phyloP scores from a whole-genome alignment of 768 basidiomycete genomes.

The Leccinum obscurum region DNA sequence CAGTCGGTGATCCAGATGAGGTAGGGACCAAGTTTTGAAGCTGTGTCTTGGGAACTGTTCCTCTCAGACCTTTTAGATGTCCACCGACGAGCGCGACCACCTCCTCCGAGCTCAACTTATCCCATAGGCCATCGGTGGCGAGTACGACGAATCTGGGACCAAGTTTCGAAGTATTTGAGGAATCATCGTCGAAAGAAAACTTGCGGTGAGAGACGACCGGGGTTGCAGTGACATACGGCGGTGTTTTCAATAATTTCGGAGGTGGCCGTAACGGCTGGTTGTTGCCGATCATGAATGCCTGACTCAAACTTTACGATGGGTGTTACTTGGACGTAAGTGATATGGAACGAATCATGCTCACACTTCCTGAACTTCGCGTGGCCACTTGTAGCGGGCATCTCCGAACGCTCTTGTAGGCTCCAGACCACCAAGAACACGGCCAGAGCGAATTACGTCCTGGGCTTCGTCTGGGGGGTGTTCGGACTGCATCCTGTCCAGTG shows the following conservation, averaged over 20 bases:
- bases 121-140: slow-evolving; percentile 87
- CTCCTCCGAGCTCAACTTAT: slow-evolving; percentile 74
- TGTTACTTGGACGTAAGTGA: background rate
- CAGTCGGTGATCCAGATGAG: slow-evolving; percentile 46
- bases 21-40: slow-evolving; percentile 59
- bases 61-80: slow-evolving; percentile 70
- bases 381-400: slow-evolving; percentile 90
- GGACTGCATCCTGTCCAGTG: slow-evolving; percentile 57
- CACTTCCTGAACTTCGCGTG: slow-evolving; percentile 68
- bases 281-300: slow-evolving; percentile 68
- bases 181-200: slow-evolving; percentile 47
- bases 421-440: slow-evolving; percentile 83
- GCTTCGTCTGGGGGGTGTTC: slow-evolving; percentile 83
- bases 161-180: slow-evolving; percentile 22
- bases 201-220: slow-evolving; percentile 83
- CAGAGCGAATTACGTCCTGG: slow-evolving; percentile 69
- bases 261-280: slow-evolving; percentile 57
- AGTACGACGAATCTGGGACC: slow-evolving; percentile 75
- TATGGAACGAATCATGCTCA: slow-evolving; percentile 36
- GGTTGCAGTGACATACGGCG: slow-evolving; percentile 87
- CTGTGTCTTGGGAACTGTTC: slow-evolving; percentile 57
- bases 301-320: slow-evolving; percentile 46
- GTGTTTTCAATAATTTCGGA: slow-evolving; percentile 71
- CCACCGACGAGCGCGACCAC: slow-evolving; percentile 87
- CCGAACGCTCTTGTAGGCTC: slow-evolving; percentile 89